Evolutionary conservation across 345 rosid genomes (phyloP), one percentile per base, ranked within the genome.

Genomic region (Pelargonium nanum): DNA sequence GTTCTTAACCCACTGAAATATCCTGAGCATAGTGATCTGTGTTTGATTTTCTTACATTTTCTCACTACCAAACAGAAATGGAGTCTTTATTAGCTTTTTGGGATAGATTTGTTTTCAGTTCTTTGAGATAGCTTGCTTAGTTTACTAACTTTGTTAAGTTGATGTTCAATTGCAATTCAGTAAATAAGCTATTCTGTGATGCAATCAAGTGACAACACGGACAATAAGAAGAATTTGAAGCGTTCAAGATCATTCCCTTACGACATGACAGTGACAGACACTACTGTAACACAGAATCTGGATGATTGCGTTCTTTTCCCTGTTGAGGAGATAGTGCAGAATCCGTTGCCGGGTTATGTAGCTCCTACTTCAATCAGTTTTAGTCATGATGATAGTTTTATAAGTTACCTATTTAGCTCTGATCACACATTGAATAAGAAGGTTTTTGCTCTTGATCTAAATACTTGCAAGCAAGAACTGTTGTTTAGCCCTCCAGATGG

Each of bases 261-360:
- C 75, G 57, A 79, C 10, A 87, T 84, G 88, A 83, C 85, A 26
- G 53, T 74, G 65, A 82, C 85, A 0, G 86, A 87, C 40, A 62
- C 53, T 61, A 68, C 71, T 16, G 62, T 71, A 26, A 56, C 75
- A 1, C 88, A 74, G 65, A 68, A 62, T 62, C 21, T 53, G 7
- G 78, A 75, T 53, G 84, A 80, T 34, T 69, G 78, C 4, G 72
- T 66, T 71, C 45, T 68, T 70, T 87, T 87, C 66, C 76, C 85
- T 4, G 74, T 89, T 4, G 91, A 89, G 74, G 89, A 89, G 73
- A 89, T 89, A 65, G 89, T 93, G 57, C 96, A 81, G 63, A 77
- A 89, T 9, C 99, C 99, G 1, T 74, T 93, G 74, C 99, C 99
- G 0, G 99, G 99, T 65, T 93, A 76, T 68, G 80, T 71, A 25